A percentile compares a stretch with the other conserved stretches of the same genome.
These are phyloP conservation scores for Mycena rosella DNA, from an alignment of 768 basidiomycete genomes.

Conservation along the genomic window DNA sequence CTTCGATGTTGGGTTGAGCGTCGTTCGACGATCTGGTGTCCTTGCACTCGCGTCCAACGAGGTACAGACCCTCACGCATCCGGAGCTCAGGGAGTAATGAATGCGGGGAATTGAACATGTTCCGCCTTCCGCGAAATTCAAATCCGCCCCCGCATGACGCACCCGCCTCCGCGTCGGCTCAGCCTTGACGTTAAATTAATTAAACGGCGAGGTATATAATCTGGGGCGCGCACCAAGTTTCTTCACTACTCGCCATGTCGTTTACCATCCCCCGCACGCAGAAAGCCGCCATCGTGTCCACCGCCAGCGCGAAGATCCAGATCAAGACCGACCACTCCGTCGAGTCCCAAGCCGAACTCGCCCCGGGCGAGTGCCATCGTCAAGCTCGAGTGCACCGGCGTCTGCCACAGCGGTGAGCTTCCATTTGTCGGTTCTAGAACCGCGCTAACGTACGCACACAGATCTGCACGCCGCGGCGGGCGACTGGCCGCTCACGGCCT, in stretches of 20 bases:
- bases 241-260: neutral
- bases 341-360: slow-evolving; percentile 64
- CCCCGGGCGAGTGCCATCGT: slow-evolving; percentile 80
- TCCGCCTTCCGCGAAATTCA: no score
- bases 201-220: neutral
- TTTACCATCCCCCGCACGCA: slow-evolving; percentile 54
- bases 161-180: no score
- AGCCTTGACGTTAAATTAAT: no score
- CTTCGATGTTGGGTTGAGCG: no score
- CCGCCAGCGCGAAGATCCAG: slow-evolving; percentile 48
- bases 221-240: neutral
- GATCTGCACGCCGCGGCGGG: slow-evolving; percentile 78
- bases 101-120: no score
- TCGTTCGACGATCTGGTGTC: no score
- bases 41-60: no score
- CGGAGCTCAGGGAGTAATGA: no score
- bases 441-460: slow-evolving; percentile 40
- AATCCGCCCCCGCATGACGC: no score
- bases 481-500: slow-evolving; percentile 83
- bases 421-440: neutral
- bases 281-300: slow-evolving; percentile 56
- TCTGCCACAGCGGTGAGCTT: neutral
- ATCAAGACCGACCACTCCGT: slow-evolving; percentile 67
- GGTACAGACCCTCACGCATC: no score
- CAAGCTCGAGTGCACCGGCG: slow-evolving; percentile 81